These are phyloP conservation scores for Jimgerdemannia lactiflua DNA, from an alignment of 192 early-diverging fungal genomes.

Conservation along the genomic window DNA sequence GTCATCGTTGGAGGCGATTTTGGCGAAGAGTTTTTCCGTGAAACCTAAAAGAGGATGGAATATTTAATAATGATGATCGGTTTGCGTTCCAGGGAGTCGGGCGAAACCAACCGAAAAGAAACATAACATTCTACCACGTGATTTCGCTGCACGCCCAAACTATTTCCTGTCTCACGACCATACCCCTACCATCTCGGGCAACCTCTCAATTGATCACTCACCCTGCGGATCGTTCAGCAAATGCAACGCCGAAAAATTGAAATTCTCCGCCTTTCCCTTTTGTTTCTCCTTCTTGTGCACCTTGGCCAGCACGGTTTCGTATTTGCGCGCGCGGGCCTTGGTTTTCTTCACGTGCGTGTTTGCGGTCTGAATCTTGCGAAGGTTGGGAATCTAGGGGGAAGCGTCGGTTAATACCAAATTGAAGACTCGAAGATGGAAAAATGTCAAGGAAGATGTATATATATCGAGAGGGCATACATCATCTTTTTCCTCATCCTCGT, in stretches of 20 bases:
- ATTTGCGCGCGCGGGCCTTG: conserved; percentile 67
- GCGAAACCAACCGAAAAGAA: conserved; percentile 5
- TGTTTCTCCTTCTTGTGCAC: conserved; percentile 67
- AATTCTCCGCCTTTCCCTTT: conserved; percentile 64
- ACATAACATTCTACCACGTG: not conserved
- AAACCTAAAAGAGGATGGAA: conserved; percentile 51
- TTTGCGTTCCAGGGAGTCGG: no score
- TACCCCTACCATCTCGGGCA: no score
- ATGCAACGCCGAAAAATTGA: conserved; percentile 94
- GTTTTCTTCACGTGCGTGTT: conserved; percentile 85
- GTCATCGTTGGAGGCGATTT: conserved; percentile 71
- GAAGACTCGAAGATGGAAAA: not conserved
- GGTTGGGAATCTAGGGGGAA: conserved; percentile 59
- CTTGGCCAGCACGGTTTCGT: conserved; percentile 76
- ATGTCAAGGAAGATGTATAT: not conserved
- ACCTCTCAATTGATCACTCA: no score
- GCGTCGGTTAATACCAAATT: conserved; percentile 10
- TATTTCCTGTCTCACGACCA: no score
- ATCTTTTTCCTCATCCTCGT: conserved; percentile 66
- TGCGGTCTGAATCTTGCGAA: conserved; percentile 75
- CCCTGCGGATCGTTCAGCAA: conserved; percentile 96
- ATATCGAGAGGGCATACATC: conserved; percentile 20
- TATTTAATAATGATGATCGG: not conserved
- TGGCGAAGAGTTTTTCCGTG: conserved; percentile 91
- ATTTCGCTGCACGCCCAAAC: no score